A percentile compares a stretch with the other conserved stretches of the same genome.
Evolutionary conservation across 208 protist genomes (phyloP).

Genomic region (Naegleria fowleri): DNA sequence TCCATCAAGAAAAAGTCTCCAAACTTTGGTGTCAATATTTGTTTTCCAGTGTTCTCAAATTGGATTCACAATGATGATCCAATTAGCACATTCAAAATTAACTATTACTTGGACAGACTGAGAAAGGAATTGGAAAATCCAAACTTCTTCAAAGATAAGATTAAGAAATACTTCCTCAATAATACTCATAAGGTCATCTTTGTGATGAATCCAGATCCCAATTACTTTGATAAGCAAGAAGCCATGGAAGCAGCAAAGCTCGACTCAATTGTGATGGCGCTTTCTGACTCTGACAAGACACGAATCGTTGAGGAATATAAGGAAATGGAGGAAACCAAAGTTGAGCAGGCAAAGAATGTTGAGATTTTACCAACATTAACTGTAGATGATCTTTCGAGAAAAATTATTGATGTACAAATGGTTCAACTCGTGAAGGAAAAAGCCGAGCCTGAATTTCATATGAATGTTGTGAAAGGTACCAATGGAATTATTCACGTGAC

Average conservation of each 20-base stretch:
- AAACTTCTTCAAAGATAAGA: background rate
- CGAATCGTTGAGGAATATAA: background rate
- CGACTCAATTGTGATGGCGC: background rate
- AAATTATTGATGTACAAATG: background rate
- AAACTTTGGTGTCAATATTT: conserved; percentile 6
- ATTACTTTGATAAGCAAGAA: background rate
- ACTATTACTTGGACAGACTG: background rate
- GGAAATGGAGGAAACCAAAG: background rate
- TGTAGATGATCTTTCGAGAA: background rate
- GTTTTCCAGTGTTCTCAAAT: background rate
- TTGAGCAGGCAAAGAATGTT: background rate
- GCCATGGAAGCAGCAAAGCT: background rate
- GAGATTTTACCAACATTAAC: background rate
- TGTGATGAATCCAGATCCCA: background rate
- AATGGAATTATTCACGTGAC: background rate
- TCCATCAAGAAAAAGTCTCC: conserved; percentile 3
- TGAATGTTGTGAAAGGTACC: background rate
- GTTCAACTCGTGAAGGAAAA: background rate
- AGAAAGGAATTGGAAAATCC: background rate
- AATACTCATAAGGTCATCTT: background rate
- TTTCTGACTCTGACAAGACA: background rate
- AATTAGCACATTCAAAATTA: background rate
- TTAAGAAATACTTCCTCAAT: conserved; percentile 6
- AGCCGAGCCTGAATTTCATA: background rate
- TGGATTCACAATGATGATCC: conserved; percentile 20